Base-by-base conservation (phyloP, 2,329 filamentous ascomycete genomes). In the Clonostachys solani region DNA sequence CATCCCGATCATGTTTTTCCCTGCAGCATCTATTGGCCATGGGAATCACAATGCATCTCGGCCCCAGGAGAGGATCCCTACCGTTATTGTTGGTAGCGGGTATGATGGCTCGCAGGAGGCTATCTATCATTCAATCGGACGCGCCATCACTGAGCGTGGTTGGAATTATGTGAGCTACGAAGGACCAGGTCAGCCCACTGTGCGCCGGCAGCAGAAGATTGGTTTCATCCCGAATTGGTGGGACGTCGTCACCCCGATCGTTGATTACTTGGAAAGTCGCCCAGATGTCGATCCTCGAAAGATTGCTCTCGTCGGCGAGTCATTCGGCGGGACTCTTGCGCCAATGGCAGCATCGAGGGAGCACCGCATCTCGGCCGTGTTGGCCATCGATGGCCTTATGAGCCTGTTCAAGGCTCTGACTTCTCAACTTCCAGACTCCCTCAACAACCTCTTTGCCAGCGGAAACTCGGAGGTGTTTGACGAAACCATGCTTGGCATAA, bases 171-270 rank as follows among this genome's bases (percentile, higher is more conserved):
- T 74, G 9, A 68, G 65, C 1, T 76, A 68, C 46, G 73, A 77
- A 46, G 73, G 73, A 0, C 73, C 72, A 0, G 72, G 72, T 0
- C 72, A 75, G 51, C 62, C 65, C 1, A 65, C 59, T 1, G 65
- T 71, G 3, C 62, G 66, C 6, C 65, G 72, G 2, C 47, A 67
- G 1, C 69, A 75, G 43, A 55, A 62, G 12, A 46, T 72, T 1
- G 71, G 71, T 3, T 75, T 75, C 54, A 73, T 72, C 45, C 56
- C 60, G 1, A 62, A 74, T 5, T 75, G 71, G 71, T 66, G 71
- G 54, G 56, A 56, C 12, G 69, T 67, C 3, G 59, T 69, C 9
- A 65, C 60, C 0, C 69, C 69, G 0, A 55, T 73, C 3, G 55
- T 75, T 3, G 69, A 74, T 54, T 65, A 68, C 40, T 51, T 65